Evolutionary conservation across 1,139 yeast species (phyloP).

Genomic region (Blastobotrys serpentis): DNA sequence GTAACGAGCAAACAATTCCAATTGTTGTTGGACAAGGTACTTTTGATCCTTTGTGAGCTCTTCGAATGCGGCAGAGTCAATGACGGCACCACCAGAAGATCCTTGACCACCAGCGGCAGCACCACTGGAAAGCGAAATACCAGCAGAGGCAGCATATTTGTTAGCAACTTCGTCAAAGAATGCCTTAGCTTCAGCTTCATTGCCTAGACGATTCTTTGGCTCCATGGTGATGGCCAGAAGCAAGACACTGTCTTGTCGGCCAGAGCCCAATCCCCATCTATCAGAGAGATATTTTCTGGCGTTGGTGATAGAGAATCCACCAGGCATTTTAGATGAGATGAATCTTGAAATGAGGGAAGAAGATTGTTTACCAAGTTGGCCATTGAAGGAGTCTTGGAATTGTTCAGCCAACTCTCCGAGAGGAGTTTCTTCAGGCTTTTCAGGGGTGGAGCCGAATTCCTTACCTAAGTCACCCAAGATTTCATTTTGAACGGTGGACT

Average conservation of each 20-base stretch:
- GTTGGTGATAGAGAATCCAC: slow-evolving; percentile 90
- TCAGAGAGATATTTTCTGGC: slow-evolving; percentile 90
- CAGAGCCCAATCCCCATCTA: slow-evolving; percentile 87
- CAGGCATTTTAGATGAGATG: slow-evolving; percentile 97
- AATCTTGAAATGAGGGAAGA: slow-evolving; percentile 84
- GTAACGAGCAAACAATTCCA: slow-evolving; percentile 92
- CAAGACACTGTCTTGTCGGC: slow-evolving; percentile 91
- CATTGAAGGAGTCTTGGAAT: slow-evolving; percentile 86
- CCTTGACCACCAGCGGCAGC: slow-evolving; percentile 53
- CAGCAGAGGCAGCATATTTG: slow-evolving; percentile 81
- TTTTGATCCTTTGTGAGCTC: slow-evolving; percentile 89
- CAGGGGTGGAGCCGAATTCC: slow-evolving; percentile 97
- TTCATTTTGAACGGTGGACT: slow-evolving; percentile 97
- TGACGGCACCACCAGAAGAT: slow-evolving; percentile 79
- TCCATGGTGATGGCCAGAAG: slow-evolving; percentile 82
- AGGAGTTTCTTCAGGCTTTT: slow-evolving; percentile 98
- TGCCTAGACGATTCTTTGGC: slow-evolving; percentile 83
- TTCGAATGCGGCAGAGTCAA: slow-evolving; percentile 95
- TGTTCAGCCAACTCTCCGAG: slow-evolving; percentile 91
- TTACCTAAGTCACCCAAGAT: slow-evolving; percentile 97
- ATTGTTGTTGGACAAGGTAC: slow-evolving; percentile 87
- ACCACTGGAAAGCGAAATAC: slow-evolving; percentile 72
- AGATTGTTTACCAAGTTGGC: slow-evolving; percentile 91
- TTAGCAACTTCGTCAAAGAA: slow-evolving; percentile 79
- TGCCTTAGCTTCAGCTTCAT: slow-evolving; percentile 86